Conservation (phyloP, 2,329 filamentous ascomycete species). For the Blumeriella jaapii region DNA sequence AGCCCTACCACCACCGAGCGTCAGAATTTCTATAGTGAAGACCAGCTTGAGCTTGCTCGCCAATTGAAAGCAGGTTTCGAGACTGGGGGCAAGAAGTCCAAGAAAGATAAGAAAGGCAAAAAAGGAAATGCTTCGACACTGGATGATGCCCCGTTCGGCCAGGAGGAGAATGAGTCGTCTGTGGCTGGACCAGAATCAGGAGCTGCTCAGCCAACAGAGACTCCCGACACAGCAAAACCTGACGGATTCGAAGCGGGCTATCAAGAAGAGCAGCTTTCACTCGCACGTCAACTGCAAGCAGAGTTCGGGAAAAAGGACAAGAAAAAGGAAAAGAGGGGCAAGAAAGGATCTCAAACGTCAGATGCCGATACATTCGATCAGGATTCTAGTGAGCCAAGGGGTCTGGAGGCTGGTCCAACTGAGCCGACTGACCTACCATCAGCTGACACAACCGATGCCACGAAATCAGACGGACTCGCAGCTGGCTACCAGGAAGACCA, state of each 20-base stretch:
- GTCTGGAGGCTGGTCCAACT: no score
- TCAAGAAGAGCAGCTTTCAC: constrained; percentile 20
- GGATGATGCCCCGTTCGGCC: constrained; percentile 9
- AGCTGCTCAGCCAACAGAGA: constrained; percentile 1
- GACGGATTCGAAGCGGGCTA: constrained; percentile 19
- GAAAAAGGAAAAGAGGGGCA: no score
- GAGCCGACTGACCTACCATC: no score
- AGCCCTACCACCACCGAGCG: constrained; percentile 10
- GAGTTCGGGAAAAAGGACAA: constrained; percentile 15
- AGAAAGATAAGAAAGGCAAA: constrained; percentile 26
- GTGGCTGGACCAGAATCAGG: not conserved
- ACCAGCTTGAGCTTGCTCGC: constrained; percentile 22
- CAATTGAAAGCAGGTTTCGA: constrained; percentile 21
- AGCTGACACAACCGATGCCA: constrained; percentile 1
- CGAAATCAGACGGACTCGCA: constrained; percentile 13
- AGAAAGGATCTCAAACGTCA: no score
- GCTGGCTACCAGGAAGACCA: constrained; percentile 22
- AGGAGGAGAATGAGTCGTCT: constrained; percentile 1
- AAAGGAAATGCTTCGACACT: constrained; percentile 8
- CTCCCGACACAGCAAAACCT: constrained; percentile 3
- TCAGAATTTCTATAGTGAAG: constrained; percentile 18
- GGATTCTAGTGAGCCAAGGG: no score
- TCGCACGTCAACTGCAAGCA: constrained; percentile 21
- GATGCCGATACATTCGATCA: no score
- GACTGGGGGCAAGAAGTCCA: constrained; percentile 18